Evolutionary conservation across 495 filamentous ascomycete species (phyloP).

Genomic region (Penicillium antarcticum): DNA sequence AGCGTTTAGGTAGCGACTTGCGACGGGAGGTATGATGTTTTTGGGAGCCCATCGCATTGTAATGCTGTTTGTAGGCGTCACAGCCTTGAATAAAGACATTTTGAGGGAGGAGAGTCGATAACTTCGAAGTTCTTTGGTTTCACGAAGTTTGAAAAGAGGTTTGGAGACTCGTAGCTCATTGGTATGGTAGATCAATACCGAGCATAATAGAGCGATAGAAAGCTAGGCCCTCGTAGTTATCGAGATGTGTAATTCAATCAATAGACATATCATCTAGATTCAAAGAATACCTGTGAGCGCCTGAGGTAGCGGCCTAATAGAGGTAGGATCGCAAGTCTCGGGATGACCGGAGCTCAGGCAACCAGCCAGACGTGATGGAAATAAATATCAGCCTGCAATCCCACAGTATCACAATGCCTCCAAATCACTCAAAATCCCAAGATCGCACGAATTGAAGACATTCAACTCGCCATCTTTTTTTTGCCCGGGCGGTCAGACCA

Average conservation of each 20-base stretch:
- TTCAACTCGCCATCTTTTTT: constrained; percentile 10
- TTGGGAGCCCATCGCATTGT: constrained; percentile 22
- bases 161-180: constrained; percentile 6
- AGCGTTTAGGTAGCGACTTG: constrained; percentile 27
- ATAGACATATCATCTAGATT: background rate
- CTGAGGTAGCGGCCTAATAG: too few relatives aligned
- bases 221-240: background rate
- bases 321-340: background rate
- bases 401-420: background rate
- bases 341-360: background rate
- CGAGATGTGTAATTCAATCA: background rate
- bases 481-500: constrained; percentile 19
- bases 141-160: background rate
- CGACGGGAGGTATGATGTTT: constrained; percentile 25
- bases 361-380: background rate
- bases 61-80: constrained; percentile 14
- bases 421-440: background rate
- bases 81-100: constrained; percentile 14
- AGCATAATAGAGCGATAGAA: background rate
- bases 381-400: background rate
- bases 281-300: background rate
- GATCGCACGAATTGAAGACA: background rate
- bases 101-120: background rate
- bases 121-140: background rate
- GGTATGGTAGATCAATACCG: constrained; percentile 13